These are phyloP conservation scores for Phytophthora tentaculata DNA, from an alignment of 352 stramenopile species.

Conservation along the genomic window DNA sequence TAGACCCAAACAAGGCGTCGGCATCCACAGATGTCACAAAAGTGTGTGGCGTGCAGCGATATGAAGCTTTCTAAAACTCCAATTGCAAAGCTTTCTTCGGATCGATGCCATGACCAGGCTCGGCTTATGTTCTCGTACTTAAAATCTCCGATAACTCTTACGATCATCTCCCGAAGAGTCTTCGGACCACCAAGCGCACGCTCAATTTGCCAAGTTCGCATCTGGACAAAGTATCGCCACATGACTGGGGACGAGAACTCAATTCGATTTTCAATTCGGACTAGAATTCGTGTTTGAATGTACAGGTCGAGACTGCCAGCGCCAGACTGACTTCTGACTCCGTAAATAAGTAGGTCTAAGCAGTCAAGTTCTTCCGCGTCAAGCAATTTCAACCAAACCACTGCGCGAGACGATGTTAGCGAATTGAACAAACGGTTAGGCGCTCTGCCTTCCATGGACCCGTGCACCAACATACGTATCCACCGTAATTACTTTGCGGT, in stretches of 20 bases:
- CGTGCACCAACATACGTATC: background rate
- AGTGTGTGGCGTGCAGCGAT: constrained; percentile 14
- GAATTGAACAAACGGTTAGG: background rate
- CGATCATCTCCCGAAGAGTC: background rate
- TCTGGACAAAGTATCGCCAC: background rate
- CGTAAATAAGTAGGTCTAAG: background rate
- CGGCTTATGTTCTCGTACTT: constrained; percentile 1
- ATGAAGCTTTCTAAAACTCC: constrained; percentile 17
- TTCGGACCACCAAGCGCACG: background rate
- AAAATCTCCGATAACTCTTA: background rate
- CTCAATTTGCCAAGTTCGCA: background rate
- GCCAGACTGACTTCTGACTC: background rate
- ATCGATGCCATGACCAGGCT: constrained; percentile 3
- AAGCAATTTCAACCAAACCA: background rate
- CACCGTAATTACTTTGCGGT: no score
- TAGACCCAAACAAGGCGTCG: constrained; percentile 11
- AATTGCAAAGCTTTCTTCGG: constrained; percentile 16
- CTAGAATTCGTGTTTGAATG: background rate
- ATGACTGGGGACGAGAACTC: constrained; percentile 2
- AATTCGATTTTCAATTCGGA: background rate
- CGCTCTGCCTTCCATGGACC: background rate
- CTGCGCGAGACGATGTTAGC: background rate
- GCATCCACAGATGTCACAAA: constrained; percentile 9
- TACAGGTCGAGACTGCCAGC: background rate
- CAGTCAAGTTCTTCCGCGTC: background rate